These are phyloP conservation scores for Lachnellula willkommii DNA, from an alignment of 2,329 filamentous ascomycete genomes.

Conservation along the genomic window DNA sequence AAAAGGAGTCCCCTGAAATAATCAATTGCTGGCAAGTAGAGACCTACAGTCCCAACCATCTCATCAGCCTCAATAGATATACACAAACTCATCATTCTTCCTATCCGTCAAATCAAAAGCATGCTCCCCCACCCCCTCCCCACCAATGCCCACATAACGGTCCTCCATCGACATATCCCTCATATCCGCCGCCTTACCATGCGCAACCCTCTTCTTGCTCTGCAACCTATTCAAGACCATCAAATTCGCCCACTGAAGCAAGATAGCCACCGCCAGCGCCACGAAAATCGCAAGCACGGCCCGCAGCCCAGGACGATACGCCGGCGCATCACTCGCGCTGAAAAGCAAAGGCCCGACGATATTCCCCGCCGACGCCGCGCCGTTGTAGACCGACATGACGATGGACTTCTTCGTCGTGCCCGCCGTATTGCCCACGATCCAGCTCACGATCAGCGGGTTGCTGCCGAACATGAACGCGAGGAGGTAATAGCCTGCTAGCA, in stretches of 20 bases:
- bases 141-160: constrained; percentile 38
- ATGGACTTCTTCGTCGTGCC: constrained; percentile 63
- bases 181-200: constrained; percentile 56
- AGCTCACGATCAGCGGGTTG: constrained; percentile 61
- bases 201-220: constrained; percentile 46
- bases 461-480: constrained; percentile 61
- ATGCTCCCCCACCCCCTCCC: constrained; percentile 40
- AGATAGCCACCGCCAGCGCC: constrained; percentile 46
- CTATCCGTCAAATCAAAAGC: constrained; percentile 59
- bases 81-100: constrained; percentile 64
- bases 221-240: constrained; percentile 54
- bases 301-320: constrained; percentile 52
- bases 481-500: constrained; percentile 60
- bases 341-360: constrained; percentile 64
- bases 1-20: too few relatives aligned
- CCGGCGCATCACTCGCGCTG: constrained; percentile 49
- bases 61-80: constrained; percentile 43
- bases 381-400: constrained; percentile 60
- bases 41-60: not conserved
- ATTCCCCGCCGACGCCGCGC: constrained; percentile 56
- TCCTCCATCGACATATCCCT: constrained; percentile 57
- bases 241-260: constrained; percentile 51
- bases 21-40: too few relatives aligned
- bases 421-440: constrained; percentile 65
- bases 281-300: constrained; percentile 51